Base-by-base conservation (phyloP, 768 basidiomycete genomes). In the Suillus weaverae region DNA sequence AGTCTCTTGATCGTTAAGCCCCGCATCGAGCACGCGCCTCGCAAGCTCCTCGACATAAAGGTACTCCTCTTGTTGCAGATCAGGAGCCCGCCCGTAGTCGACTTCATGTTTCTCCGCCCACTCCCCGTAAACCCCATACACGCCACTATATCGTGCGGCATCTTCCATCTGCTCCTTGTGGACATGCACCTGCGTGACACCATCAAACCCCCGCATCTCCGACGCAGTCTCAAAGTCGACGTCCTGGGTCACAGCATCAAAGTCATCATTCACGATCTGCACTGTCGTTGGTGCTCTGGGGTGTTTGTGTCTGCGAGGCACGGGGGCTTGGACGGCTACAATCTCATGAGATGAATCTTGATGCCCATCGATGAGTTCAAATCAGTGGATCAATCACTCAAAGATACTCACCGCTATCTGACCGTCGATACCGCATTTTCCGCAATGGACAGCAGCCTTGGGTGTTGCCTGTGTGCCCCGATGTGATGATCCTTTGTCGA, bases 1-100 rank as follows among this genome's bases (percentile, higher is more conserved):
- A 9, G 48, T 36, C 30, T 74, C 69, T 53, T 76, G 70, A 36
- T 72, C 72, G n/a, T 76, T 74, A 4, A 74, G 61, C 20, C 68
- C 73, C 69, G 80, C 59, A 68, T 70, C 65, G 67, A 76, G 70
- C 70, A 81, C 69, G 70, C 82, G 54, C 71, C 76, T 71, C 70
- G 81, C 66, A 62, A 72, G 64, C 72, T 80, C 66, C 63, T 71
- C 68, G 71, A 70, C 69, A 65, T 74, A 69, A 59, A 30, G 56
- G 26, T 59, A 59, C 0, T 59, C 56, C 2, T 59, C 56, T 61
- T 65, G 67, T 43, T 69, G 74, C 35, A 74, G 69, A 54, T 77
- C 70, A 38, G 67, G 55, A 11, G 57, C 66, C 39, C 75, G 76
- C 30, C 44, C 69, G 51, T 70, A 67, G 43, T 76, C 69, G n/a